phyloP scores from a whole-genome alignment of 768 basidiomycete genomes.

The Macrolepiota albuminosa region DNA sequence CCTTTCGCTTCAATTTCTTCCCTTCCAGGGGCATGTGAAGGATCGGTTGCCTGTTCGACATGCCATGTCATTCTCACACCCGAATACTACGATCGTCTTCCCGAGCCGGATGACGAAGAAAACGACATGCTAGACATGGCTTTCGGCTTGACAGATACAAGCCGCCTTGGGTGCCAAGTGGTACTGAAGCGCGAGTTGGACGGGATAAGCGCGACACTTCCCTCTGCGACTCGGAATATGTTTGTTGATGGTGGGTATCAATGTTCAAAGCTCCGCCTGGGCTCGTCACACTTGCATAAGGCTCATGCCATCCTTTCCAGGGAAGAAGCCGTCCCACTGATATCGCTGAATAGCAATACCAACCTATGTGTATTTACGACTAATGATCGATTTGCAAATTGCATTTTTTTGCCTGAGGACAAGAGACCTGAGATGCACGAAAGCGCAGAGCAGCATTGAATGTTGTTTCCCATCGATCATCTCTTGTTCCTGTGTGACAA shows the following conservation, averaged over 20 bases:
- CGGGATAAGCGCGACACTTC: constrained; percentile 80
- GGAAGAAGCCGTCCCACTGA: constrained; percentile 5
- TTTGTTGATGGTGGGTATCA: constrained; percentile 79
- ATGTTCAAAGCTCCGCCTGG: neutral
- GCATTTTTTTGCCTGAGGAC: neutral
- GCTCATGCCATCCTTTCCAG: neutral
- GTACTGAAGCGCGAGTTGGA: constrained; percentile 76
- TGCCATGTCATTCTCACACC: constrained; percentile 88
- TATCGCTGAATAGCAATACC: neutral
- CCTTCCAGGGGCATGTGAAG: constrained; percentile 86
- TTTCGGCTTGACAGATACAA: constrained; percentile 94
- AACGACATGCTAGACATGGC: constrained; percentile 99
- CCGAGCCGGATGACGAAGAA: constrained; percentile 96
- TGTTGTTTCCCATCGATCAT: neutral
- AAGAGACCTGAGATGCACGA: neutral
- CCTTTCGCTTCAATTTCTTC: neutral
- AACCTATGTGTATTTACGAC: neutral
- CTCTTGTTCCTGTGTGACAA: neutral
- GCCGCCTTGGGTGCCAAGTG: constrained; percentile 74
- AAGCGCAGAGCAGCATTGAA: neutral
- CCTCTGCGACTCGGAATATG: constrained; percentile 94
- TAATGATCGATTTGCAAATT: neutral
- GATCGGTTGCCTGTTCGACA: constrained; percentile 94
- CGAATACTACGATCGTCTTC: constrained; percentile 79
- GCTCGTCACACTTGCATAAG: neutral